Conservation (phyloP, 305 asterid species). For the Fraxinus sp. region DNA sequence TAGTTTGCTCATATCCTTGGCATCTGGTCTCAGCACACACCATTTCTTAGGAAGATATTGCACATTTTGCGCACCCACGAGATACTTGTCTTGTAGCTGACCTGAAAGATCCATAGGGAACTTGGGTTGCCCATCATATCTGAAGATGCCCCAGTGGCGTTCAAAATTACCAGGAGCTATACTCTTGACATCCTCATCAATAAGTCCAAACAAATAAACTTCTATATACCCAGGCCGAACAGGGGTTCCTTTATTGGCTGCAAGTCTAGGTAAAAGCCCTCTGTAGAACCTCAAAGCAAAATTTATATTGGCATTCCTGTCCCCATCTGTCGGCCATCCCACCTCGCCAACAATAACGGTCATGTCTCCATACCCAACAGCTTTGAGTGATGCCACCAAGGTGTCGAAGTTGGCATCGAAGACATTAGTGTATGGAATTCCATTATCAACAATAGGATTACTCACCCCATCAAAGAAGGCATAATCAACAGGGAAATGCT, state of each 20-base stretch:
- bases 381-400: constrained; percentile 69
- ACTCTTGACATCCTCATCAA: constrained; percentile 89
- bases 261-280: constrained; percentile 81
- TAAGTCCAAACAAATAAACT: constrained; percentile 86
- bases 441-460: constrained; percentile 59
- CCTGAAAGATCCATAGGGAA: constrained; percentile 83
- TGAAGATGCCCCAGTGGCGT: constrained; percentile 96
- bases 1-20: constrained; percentile 59
- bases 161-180: constrained; percentile 86
- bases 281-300: constrained; percentile 72
- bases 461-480: constrained; percentile 89
- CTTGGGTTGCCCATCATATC: constrained; percentile 94
- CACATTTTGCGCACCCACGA: constrained; percentile 72
- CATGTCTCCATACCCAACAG: constrained; percentile 67
- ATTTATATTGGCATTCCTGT: constrained; percentile 59
- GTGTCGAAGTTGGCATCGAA: constrained; percentile 96
- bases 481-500: constrained; percentile 74
- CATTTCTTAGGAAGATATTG: constrained; percentile 63
- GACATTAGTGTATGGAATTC: constrained; percentile 65
- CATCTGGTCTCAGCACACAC: constrained; percentile 69
- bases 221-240: constrained; percentile 78
- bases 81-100: constrained; percentile 55
- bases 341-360: constrained; percentile 84
- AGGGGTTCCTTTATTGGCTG: constrained; percentile 80
- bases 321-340: constrained; percentile 97